Base-by-base conservation (phyloP, 2,329 filamentous ascomycete genomes). In the Paracorniculantispora psalliotae region DNA sequence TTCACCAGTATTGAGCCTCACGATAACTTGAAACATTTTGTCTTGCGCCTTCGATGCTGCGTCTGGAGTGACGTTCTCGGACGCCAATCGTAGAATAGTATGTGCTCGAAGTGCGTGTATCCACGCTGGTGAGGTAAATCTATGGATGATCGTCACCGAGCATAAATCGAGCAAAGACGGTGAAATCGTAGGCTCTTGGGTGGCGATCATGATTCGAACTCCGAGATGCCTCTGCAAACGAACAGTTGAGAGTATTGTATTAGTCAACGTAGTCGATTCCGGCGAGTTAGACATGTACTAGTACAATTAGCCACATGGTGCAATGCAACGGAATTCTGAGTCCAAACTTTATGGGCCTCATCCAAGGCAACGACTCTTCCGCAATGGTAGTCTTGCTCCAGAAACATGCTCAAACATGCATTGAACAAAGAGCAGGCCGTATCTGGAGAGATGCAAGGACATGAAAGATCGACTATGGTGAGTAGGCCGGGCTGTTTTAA, bases 131-230 rank as follows among this genome's bases (percentile, higher is more conserved):
- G 82, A 86, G 0, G 78, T 84, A 69, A 92, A 92, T 0, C 86
- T 80, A 66, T 92, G 89, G 0, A 92, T 84, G 17, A 92, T 78
- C 0, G 84, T 88, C n/a, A 89, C 74, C 1, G 83, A 86, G 69
- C 86, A 91, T 0, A 93, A 75, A 56, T 91, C 88, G 0, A 93
- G 77, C 0, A 94, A 78, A 17, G 80, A 78, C 0, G 85, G 83
- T 0, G 86, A 87, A 4, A 92, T 79, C 0, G 87, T 90, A 0
- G 89, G 90, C 65, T 93, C 90, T 67, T 94, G 89, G 0, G 89
- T 93, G 0, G 88, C 86, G 33, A 93, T 86, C 44, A 93, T 68
- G 4, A 92, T 77, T 0, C 89, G 80, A 0, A 81, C 78, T 0
- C 80, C 89, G 1, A 85, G 72, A 67, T 93, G 90, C 0, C 89